Conservation (phyloP, 345 rosid genomes). For the Salix purpurea region DNA sequence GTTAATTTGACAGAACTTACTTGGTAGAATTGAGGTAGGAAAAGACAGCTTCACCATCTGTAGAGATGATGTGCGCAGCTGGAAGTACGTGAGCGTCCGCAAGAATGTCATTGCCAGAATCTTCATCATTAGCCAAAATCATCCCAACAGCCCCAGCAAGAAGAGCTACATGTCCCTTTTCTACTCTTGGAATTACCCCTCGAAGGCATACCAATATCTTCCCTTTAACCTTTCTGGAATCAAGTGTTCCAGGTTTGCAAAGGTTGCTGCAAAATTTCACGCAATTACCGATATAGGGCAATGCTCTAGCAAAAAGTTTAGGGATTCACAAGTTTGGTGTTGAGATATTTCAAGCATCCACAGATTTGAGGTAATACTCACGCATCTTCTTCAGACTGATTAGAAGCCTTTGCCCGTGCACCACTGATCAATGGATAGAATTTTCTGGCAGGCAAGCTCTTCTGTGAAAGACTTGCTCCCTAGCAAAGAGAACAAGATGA, state of each 20-base stretch:
- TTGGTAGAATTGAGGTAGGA: constrained; percentile 41
- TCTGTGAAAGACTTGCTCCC: constrained; percentile 19
- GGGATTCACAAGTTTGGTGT: neutral
- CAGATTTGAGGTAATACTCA: neutral
- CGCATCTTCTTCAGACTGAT: constrained; percentile 15
- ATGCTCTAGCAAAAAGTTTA: neutral
- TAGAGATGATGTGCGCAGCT: constrained; percentile 33
- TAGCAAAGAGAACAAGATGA: neutral
- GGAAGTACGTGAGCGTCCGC: constrained; percentile 46
- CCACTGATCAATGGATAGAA: constrained; percentile 17
- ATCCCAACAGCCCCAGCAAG: constrained; percentile 51
- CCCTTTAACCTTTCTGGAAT: constrained; percentile 52
- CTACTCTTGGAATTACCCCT: constrained; percentile 22
- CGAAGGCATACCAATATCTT: constrained; percentile 54
- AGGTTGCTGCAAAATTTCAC: neutral
- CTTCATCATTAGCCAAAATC: constrained; percentile 40
- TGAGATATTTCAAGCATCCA: neutral
- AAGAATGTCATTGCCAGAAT: constrained; percentile 19
- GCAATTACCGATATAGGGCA: neutral
- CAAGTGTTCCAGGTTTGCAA: constrained; percentile 32
- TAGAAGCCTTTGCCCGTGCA: neutral
- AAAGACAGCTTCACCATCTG: constrained; percentile 32
- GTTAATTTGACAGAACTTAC: constrained; percentile 24
- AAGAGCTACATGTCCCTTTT: constrained; percentile 32
- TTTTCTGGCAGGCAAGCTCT: constrained; percentile 9